These are phyloP conservation scores for Diplocarpon rosae DNA, from an alignment of 2,329 filamentous ascomycete genomes.

Conservation along the genomic window DNA sequence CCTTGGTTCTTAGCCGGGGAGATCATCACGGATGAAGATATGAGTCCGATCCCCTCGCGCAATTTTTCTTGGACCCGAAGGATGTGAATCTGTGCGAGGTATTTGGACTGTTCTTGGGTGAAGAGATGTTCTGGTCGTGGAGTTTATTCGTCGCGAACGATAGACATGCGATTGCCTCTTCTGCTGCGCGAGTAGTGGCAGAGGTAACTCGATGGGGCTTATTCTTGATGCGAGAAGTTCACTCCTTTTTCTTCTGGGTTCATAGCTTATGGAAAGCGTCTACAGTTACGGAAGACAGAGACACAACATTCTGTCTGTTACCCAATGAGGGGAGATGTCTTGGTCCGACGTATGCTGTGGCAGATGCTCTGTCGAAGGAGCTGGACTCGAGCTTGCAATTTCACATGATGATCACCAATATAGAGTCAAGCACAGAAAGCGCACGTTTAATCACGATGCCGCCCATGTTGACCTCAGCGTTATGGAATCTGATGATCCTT, in stretches of 20 bases:
- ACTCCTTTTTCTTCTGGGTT: constrained; percentile 35
- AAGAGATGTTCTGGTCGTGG: constrained; percentile 39
- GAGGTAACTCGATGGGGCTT: constrained; percentile 99
- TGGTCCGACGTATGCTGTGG: constrained; percentile 20
- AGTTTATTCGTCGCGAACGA: constrained; percentile 79
- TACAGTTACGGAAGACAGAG: constrained; percentile 17
- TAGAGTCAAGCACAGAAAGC: constrained; percentile 97
- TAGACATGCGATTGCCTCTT: constrained; percentile 95
- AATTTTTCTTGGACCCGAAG: constrained; percentile 27
- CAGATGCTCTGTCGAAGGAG: constrained; percentile 59
- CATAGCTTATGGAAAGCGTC: constrained; percentile 44
- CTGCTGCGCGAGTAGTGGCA: constrained; percentile 26
- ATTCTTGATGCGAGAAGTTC: constrained; percentile 97
- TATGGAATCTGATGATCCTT: constrained; percentile 39
- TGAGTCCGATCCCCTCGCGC: constrained; percentile 55
- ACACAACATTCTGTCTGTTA: constrained; percentile 22
- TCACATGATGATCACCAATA: constrained; percentile 80
- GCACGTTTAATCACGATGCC: constrained; percentile 25
- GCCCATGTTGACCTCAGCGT: constrained; percentile 38
- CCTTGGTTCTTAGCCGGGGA: constrained; percentile 25
- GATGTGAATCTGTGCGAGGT: constrained; percentile 28
- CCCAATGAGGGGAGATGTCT: constrained; percentile 27
- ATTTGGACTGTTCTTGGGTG: constrained; percentile 30
- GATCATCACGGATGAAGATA: constrained; percentile 74
- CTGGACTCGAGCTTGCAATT: constrained; percentile 49